Evolutionary conservation across 768 basidiomycete genomes (phyloP).

Genomic region (Mycena vulgaris): DNA sequence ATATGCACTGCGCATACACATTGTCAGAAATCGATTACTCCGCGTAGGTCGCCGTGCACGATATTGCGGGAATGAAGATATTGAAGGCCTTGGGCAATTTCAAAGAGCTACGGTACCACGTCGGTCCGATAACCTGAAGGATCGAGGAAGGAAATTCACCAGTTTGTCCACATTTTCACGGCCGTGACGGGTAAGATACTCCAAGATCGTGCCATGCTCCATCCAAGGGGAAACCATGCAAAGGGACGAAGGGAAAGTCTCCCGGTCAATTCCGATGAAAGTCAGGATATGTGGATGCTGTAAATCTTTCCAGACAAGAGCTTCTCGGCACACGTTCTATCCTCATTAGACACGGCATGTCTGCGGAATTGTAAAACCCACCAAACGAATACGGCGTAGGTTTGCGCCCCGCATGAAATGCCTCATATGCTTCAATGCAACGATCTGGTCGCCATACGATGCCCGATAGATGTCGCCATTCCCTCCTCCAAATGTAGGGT

Average conservation of each 20-base stretch:
- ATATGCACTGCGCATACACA: background rate
- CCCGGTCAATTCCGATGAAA: constrained; percentile 46
- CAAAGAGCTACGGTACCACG: too few species aligned
- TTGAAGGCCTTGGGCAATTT: constrained; percentile 42
- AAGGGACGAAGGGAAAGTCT: constrained; percentile 40
- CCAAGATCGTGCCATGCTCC: constrained; percentile 44
- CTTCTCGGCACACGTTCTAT: constrained; percentile 48
- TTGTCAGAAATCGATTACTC: constrained; percentile 8
- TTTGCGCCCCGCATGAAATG: constrained; percentile 5
- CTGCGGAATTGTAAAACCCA: background rate
- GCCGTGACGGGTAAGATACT: constrained; percentile 40
- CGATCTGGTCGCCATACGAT: background rate
- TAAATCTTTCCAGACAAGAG: constrained; percentile 47
- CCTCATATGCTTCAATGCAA: constrained; percentile 19
- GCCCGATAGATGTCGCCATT: constrained; percentile 41
- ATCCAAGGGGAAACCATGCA: constrained; percentile 52
- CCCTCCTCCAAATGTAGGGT: constrained; percentile 37
- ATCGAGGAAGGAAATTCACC: background rate
- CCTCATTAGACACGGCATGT: too few species aligned
- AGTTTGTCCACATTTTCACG: constrained; percentile 39
- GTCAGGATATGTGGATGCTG: constrained; percentile 47
- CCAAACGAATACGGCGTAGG: constrained; percentile 14
- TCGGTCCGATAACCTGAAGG: background rate
- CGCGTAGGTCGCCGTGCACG: constrained; percentile 39
- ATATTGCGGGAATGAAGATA: constrained; percentile 41